Base-by-base conservation (phyloP, 805 yeast genomes). In the Cyberlindnera xishuangbannaensis region DNA sequence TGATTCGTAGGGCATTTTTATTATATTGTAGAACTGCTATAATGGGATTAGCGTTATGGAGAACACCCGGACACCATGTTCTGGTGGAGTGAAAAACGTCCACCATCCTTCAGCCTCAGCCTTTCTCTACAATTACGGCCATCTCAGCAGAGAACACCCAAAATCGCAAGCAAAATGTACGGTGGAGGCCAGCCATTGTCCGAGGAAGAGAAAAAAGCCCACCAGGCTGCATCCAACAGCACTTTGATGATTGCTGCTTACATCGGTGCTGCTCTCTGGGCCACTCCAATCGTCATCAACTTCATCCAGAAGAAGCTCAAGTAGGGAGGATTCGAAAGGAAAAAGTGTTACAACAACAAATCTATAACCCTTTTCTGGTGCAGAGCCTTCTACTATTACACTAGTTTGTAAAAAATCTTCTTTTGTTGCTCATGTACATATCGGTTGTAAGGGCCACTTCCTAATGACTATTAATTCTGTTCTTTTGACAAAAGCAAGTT, bases 141-240 rank as follows among this genome's bases (percentile, higher is more conserved):
- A n/a, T n/a, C n/a, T n/a, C n/a, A n/a, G n/a, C n/a, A n/a, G n/a
- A n/a, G n/a, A n/a, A n/a, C n/a, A n/a, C n/a, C n/a, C n/a, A n/a
- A n/a, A n/a, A n/a, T n/a, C n/a, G n/a, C n/a, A n/a, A n/a, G n/a
- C n/a, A 30, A 30, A 20, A 66, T 65, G 71, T 66, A 63, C 51
- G 71, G 70, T 31, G 60, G 69, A 45, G 67, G 77, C 45, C 80
- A 74, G 48, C 71, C 73, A 50, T 64, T 65, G 45, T 63, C 71
- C 46, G 85, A 78, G 51, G 83, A 77, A 49, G 78, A 78, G 59
- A 78, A 73, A 65, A 77, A 71, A 53, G 55, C 69, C 36, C 86
- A 78, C 54, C 78, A 79, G 58, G 68, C 72, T 50, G 71, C 68
- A 47, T 76, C 84, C 33, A 63, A 67, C 50, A 65, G 68, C 41